phyloP scores from a whole-genome alignment of 148 eudicot genomes.

The Persicaria maculosa region DNA sequence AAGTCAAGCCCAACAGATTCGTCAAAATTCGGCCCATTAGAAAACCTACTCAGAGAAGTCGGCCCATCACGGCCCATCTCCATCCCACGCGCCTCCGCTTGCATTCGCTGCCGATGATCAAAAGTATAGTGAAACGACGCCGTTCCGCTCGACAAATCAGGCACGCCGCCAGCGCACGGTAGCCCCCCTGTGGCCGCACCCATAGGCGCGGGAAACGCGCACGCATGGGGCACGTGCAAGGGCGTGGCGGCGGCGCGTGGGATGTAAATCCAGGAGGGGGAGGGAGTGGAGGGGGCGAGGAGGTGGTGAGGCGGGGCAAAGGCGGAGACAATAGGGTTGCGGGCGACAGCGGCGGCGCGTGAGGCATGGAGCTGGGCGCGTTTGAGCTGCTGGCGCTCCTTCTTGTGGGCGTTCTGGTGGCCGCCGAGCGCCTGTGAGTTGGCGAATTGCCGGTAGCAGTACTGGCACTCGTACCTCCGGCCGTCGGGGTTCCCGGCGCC shows the following conservation, averaged over 20 bases:
- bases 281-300: constrained; percentile 22
- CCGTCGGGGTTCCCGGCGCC: constrained; percentile 21
- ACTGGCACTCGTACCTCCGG: constrained; percentile 83
- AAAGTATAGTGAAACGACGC: constrained; percentile 9
- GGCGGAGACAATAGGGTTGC: constrained; percentile 67
- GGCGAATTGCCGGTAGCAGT: constrained; percentile 76
- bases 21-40: constrained; percentile 55
- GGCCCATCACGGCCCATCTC: constrained; percentile 29
- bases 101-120: constrained; percentile 14
- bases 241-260: constrained; percentile 43
- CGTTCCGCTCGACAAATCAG: constrained; percentile 10
- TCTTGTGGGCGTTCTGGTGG: constrained; percentile 93
- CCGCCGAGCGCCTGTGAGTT: constrained; percentile 94
- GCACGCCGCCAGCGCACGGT: constrained; percentile 26
- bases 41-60: constrained; percentile 61
- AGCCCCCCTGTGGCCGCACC: constrained; percentile 29
- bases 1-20: constrained; percentile 71
- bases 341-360: constrained; percentile 30
- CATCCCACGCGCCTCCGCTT: constrained; percentile 16
- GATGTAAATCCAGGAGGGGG: constrained; percentile 57
- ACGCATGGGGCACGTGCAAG: constrained; percentile 62
- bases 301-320: constrained; percentile 74
- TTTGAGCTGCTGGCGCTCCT: constrained; percentile 73
- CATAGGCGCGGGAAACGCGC: constrained; percentile 28
- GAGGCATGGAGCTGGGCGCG: constrained; percentile 78